These are phyloP conservation scores for Claviceps sp. DNA, from an alignment of 2,329 filamentous ascomycete genomes.

Conservation along the genomic window DNA sequence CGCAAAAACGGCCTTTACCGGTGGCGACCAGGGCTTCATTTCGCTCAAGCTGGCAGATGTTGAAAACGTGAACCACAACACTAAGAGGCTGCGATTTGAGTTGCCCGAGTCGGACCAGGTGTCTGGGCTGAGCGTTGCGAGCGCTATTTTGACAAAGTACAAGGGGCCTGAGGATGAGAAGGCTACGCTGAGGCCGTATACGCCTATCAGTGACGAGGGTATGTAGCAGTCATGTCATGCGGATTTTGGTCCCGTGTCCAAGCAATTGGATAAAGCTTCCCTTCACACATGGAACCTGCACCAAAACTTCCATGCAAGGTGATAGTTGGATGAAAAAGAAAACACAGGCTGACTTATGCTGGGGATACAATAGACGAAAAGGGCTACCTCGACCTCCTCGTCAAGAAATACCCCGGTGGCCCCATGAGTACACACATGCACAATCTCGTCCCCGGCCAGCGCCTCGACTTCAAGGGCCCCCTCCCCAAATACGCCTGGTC, in stretches of 20 bases:
- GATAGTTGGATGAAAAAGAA: background rate
- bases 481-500: slow-evolving; percentile 87
- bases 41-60: slow-evolving; percentile 66
- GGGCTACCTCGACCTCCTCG: slow-evolving; percentile 75
- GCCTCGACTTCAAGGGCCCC: slow-evolving; percentile 85
- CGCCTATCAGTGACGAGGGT: slow-evolving; percentile 79
- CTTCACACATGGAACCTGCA: background rate
- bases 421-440: slow-evolving; percentile 88
- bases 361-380: slow-evolving; percentile 48
- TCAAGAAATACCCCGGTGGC: slow-evolving; percentile 85
- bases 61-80: slow-evolving; percentile 82
- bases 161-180: slow-evolving; percentile 74
- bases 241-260: no score
- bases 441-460: slow-evolving; percentile 66
- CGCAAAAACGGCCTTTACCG: slow-evolving; percentile 48
- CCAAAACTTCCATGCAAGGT: no score
- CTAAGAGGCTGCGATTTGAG: slow-evolving; percentile 81
- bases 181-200: slow-evolving; percentile 83
- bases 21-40: slow-evolving; percentile 82
- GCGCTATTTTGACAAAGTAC: slow-evolving; percentile 85
- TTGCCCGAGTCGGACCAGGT: slow-evolving; percentile 74
- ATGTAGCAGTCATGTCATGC: slow-evolving; percentile 12
- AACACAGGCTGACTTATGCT: background rate
- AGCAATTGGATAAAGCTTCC: background rate
- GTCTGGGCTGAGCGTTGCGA: slow-evolving; percentile 69